Base-by-base conservation (phyloP, 2,329 filamentous ascomycete species). In the Cercospora beticola region DNA sequence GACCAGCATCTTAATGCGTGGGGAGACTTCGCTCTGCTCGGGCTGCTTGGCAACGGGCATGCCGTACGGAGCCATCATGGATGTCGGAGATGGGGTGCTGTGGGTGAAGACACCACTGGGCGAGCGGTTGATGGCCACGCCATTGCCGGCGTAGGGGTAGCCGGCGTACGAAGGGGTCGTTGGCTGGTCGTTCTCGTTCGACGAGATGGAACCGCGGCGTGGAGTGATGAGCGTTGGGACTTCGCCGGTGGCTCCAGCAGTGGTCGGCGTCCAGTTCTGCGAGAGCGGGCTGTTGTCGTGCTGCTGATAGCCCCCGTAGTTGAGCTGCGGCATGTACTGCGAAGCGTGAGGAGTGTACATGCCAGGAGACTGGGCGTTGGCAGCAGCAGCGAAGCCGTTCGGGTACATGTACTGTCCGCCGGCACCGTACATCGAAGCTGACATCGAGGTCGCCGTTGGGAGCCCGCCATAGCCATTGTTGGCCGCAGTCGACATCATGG, bases 101-200 rank as follows among this genome's bases (percentile, higher is more conserved):
- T 81, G 81, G 6, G 79, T 81, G 76, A 82, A 85, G 60, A 83
- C 78, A 30, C 79, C 82, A 65, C 80, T 83, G 0, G 83, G 83
- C 21, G 83, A 85, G 62, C 83, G 82, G 71, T 85, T 84, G 76
- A 85, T 83, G 36, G 82, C 77, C 21, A 84, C 78, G 56, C 80
- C 81, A 57, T 80, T 81, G 43, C 81, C 80, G 31, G 73, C 68
- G 63, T 75, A 78, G 30, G 76, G 75, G 68, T 84, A 85, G 67
- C 80, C 77, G 57, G 80, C 79, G 68, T 81, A 81, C 33, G 79
- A 81, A 3, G 83, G 83, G 8, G 83, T 85, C 23, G 82, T 82
- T 21, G 83, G 83, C 70, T 83, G 79, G 60, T 85, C 83, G 67
- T 84, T 83, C 79, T 85, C 83, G 73, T 84, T 84, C 36, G 83